Percentiles rank a stretch among this genome's conserved stretches.
phyloP scores from a whole-genome alignment of 768 basidiomycete species.

The Lactarius akahatsu region DNA sequence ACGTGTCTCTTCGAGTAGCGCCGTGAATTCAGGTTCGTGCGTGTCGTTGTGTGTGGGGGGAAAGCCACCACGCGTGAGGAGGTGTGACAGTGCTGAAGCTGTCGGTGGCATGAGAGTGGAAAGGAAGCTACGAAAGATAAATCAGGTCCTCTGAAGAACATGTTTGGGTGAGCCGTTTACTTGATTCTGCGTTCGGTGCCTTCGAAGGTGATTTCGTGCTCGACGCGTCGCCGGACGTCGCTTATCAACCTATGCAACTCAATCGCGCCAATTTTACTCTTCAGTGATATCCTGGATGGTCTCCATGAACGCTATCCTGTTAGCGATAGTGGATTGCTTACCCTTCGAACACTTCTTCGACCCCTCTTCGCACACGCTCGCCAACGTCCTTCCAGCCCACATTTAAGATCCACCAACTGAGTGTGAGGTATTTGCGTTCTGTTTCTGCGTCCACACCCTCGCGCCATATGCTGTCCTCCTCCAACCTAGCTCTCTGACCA shows the following conservation, averaged over 20 bases:
- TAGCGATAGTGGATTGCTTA: conserved; percentile 39
- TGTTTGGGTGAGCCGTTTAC: conserved; percentile 37
- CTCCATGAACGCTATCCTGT: conserved; percentile 1
- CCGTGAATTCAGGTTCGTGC: conserved; percentile 53
- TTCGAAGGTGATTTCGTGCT: conserved; percentile 65
- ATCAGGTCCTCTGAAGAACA: conserved; percentile 12
- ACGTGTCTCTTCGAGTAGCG: conserved; percentile 70
- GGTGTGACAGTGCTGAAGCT: conserved; percentile 63
- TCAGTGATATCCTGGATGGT: conserved; percentile 72
- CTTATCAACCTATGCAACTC: conserved; percentile 69
- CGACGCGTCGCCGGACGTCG: conserved; percentile 76
- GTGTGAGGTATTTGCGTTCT: conserved; percentile 77
- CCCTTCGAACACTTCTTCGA: conserved; percentile 85
- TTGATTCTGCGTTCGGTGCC: conserved; percentile 57
- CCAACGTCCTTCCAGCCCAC: conserved; percentile 89
- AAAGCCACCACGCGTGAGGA: conserved; percentile 64
- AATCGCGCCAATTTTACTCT: conserved; percentile 63
- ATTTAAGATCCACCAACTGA: conserved; percentile 92
- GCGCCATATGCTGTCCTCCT: conserved; percentile 26
- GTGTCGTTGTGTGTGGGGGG: conserved; percentile 36
- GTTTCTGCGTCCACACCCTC: conserved; percentile 57
- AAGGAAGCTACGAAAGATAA: conserved; percentile 52
- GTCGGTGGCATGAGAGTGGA: conserved; percentile 76
- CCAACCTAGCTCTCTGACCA: conserved; percentile 32
- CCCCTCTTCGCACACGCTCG: conserved; percentile 66